Evolutionary conservation across 2,329 filamentous ascomycete species (phyloP).

Genomic region (Colletotrichum sp.): DNA sequence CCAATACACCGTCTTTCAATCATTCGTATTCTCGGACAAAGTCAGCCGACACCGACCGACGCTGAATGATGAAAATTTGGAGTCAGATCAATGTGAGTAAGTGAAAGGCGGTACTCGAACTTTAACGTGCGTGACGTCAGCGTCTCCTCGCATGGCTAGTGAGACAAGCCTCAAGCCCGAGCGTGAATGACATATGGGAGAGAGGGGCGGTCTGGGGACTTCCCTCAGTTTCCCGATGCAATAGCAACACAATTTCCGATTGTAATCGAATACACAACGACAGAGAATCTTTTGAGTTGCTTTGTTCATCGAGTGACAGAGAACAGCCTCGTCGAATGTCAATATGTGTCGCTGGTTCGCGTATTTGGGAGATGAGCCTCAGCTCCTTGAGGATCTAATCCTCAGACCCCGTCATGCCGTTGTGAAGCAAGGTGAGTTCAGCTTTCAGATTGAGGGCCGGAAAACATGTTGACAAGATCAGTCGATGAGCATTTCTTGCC

Average conservation of each 20-base stretch:
- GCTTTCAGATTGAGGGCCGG: too few species aligned
- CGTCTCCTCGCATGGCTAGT: not conserved
- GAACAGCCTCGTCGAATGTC: not conserved
- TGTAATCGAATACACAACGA: not conserved
- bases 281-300: fast-evolving
- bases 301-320: fast-evolving
- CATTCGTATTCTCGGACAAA: not conserved
- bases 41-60: fast-evolving
- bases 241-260: not conserved
- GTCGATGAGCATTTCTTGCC: conserved; percentile 15
- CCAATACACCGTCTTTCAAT: not conserved
- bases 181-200: not conserved
- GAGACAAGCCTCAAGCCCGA: not conserved
- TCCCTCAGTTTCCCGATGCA: fast-evolving
- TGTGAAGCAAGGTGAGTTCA: conserved; percentile 5
- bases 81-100: not conserved
- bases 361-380: conserved; percentile 10
- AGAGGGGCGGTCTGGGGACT: not conserved
- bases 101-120: not conserved
- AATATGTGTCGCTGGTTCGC: conserved; percentile 11
- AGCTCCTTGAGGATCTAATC: conserved; percentile 10
- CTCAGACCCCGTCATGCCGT: conserved; percentile 9
- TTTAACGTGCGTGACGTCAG: not conserved
- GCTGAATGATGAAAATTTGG: not conserved
- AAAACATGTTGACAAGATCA: not conserved